Evolutionary conservation across 1,284 basidiomycete genomes (phyloP), one percentile per base, ranked within the genome.

Genomic region (Fistulinella cinereoalba): DNA sequence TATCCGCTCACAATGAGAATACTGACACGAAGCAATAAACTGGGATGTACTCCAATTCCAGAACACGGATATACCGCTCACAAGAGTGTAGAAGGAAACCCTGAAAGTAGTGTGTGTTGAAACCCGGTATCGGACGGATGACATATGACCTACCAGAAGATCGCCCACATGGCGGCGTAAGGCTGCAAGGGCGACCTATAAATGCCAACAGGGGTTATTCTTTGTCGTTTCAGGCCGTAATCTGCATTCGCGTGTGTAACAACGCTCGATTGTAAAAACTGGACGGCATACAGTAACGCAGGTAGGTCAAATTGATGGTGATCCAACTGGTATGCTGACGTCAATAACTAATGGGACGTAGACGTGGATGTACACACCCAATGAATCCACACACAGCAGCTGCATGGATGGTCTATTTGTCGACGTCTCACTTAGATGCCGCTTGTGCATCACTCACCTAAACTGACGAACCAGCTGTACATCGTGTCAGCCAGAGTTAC

Each of bases 221-320:
- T 80, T 56, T 87, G 84, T 28, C 56, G 66, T 59, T 72, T 75
- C 60, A 79, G 64, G 21, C 82, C 85, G 53, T 77, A 73, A 67
- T 81, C 50, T 67, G 24, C 9, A 24, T 15, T n/a, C 12, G 10
- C 4, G n/a, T 59, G 64, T 68, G 39, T 41, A 6, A 39, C 2
- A 24, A 59, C 65, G 28, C 4, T 43, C 45, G 15, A 16, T 36
- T n/a, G 37, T 25, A 9, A 22, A 5, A 11, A 29, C 8, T 41
- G 22, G 1, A 8, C 3, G 13, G 46, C 62, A 44, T 27, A 65
- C 65, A 75, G 69, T 79, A 82, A 52, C 75, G 73, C 22, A 79
- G 58, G 60, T 78, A 81, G 1, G 74, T 70, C 24, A 69, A 44
- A 42, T 75, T 70, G 56, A 81, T 77, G 41, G 67, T 61, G 43